These are phyloP conservation scores for Boletus tomentosulus DNA, from an alignment of 768 basidiomycete genomes.

Conservation along the genomic window DNA sequence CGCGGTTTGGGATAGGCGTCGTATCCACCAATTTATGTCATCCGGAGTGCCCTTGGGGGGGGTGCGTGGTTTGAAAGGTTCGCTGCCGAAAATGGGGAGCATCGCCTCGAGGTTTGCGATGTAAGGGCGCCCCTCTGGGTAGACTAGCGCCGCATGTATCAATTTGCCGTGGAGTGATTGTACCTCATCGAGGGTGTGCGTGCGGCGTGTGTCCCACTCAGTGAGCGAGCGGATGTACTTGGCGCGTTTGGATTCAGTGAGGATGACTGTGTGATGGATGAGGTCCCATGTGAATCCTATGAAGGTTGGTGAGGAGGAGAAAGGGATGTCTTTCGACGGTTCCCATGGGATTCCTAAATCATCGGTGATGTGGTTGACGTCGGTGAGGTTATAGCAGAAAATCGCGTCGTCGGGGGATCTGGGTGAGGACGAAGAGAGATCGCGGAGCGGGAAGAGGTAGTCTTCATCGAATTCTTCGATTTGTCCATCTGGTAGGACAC, in stretches of 20 bases:
- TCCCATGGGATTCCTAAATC: background rate
- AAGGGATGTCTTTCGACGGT: background rate
- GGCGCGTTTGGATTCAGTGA: fast-evolving
- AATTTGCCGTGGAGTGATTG: background rate
- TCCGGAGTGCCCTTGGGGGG: background rate
- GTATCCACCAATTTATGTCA: background rate
- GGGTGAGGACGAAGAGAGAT: background rate
- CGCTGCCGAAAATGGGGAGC: background rate
- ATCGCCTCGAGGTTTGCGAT: background rate
- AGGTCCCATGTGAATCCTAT: constrained; percentile 24
- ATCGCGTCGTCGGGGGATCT: fast-evolving
- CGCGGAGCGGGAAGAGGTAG: background rate
- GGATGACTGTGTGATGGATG: background rate
- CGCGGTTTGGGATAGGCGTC: too few species aligned
- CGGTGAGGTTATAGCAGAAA: background rate
- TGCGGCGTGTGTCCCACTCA: background rate
- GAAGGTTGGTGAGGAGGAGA: constrained; percentile 17
- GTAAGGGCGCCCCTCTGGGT: background rate
- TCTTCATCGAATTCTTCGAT: background rate
- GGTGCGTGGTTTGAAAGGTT: background rate
- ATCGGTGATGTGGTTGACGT: background rate
- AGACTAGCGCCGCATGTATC: background rate
- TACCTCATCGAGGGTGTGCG: background rate
- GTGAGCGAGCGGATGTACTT: background rate
- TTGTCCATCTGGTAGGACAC: too few species aligned